Percentiles rank a stretch among this genome's conserved stretches.
Conservation (phyloP, 805 yeast genomes). For the Scheffersomyces coipomensis region DNA sequence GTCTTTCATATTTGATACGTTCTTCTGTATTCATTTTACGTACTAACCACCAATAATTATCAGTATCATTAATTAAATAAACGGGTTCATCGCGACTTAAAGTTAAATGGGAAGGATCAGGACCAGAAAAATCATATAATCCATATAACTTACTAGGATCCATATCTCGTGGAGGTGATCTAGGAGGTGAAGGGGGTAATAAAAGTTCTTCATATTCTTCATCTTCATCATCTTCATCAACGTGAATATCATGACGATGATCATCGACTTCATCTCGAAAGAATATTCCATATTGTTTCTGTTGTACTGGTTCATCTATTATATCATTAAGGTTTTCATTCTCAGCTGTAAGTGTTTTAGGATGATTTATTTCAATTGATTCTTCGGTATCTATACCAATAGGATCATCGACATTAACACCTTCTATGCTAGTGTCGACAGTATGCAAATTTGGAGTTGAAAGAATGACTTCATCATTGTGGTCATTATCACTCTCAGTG, state of each 20-base stretch:
- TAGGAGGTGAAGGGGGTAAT: slow-evolving; percentile 61
- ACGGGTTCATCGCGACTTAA: slow-evolving; percentile 81
- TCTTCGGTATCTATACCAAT: background rate
- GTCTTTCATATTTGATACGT: slow-evolving; percentile 22
- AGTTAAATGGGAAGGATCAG: slow-evolving; percentile 89
- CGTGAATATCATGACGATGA: background rate
- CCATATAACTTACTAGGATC: slow-evolving; percentile 86
- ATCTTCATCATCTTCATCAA: slow-evolving; percentile 21
- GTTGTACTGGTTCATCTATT: background rate
- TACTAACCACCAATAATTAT: slow-evolving; percentile 97
- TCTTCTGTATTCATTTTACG: slow-evolving; percentile 38
- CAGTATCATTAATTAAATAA: slow-evolving; percentile 78
- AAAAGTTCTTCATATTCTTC: slow-evolving; percentile 42
- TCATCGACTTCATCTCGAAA: slow-evolving; percentile 1
- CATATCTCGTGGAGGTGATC: slow-evolving; percentile 76
- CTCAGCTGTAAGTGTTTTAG: background rate
- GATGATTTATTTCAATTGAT: background rate
- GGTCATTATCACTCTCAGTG: background rate
- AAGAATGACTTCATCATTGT: background rate
- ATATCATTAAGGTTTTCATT: background rate
- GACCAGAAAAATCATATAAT: slow-evolving; percentile 82
- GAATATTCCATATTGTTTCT: slow-evolving; percentile 4
- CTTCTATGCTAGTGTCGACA: background rate
- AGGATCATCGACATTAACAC: background rate
- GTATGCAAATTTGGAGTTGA: background rate